Base-by-base conservation (phyloP, 1,284 basidiomycete species). In the Omphalotus olearius region DNA sequence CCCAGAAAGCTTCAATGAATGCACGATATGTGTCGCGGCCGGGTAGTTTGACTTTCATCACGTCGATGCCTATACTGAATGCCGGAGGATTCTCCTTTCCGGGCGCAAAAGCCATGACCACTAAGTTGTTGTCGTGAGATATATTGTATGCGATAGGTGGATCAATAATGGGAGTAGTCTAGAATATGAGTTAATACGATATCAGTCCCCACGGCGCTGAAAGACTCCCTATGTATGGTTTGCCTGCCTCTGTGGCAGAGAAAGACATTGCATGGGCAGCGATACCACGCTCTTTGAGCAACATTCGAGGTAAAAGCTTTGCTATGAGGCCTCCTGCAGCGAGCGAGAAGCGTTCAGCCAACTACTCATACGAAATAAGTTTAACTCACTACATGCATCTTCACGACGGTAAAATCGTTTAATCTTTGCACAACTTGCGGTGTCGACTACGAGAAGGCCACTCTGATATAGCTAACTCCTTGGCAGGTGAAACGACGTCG, bases 1-100 rank as follows among this genome's bases (percentile, higher is more conserved):
- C 85, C 13, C 73, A 70, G 43, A 92, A 71, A 20, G 75, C 76
- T 37, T 81, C 73, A 1, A 89, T 70, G 59, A 93, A 87, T 0
- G 79, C 75, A 6, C 64, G 52, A 49, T 84, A 75, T 0, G 78
- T 75, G 30, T 78, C 75, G 11, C 78, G 74, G 13, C 73, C 40
- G 20, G 88, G 87, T 14, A 85, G 66, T 36, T 73, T 73, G 16
- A 85, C 71, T 58, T 80, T 82, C 91, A 92, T 93, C 42, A 90
- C 75, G 66, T 93, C 90, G 45, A 91, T 69, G 16, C 91, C 90
- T 11, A 91, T 61, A 41, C 67, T 76, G 58, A 76, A 80, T 0
- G 78, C 77, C 4, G 85, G 85, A 5, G 80, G 74, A 38, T 78
- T 72, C 45, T 78, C 68, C 14, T 65, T 63, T 45, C 81, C 81